phyloP scores from a whole-genome alignment of 2,329 filamentous ascomycete genomes.

The Ophiostoma quercus region DNA sequence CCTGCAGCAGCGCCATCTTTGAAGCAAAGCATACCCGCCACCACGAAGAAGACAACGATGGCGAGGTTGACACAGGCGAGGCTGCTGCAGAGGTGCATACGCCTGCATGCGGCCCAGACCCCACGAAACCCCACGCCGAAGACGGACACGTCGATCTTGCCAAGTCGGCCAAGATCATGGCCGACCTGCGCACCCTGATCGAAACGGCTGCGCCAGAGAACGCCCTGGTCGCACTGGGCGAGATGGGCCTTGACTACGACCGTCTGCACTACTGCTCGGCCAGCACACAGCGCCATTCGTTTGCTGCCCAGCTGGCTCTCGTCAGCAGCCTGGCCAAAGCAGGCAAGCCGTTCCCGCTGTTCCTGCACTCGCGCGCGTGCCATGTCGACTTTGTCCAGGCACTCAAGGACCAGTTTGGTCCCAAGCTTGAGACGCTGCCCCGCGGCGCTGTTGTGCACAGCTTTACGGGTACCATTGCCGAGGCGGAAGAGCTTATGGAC shows the following conservation, averaged over 20 bases:
- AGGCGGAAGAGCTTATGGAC: conserved; percentile 70
- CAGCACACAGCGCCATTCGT: conserved; percentile 76
- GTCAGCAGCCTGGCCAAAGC: conserved; percentile 59
- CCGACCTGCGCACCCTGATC: conserved; percentile 60
- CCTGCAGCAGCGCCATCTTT: conserved; percentile 79
- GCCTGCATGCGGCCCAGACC: conserved; percentile 50
- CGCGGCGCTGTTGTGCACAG: conserved; percentile 80
- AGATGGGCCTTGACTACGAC: conserved; percentile 96
- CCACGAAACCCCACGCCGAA: conserved; percentile 43
- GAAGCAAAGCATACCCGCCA: conserved; percentile 47
- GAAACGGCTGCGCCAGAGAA: conserved; percentile 47
- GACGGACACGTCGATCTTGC: conserved; percentile 40
- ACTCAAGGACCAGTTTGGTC: conserved; percentile 54
- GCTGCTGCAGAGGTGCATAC: conserved; percentile 39
- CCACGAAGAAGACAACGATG: conserved; percentile 42
- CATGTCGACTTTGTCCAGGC: conserved; percentile 76
- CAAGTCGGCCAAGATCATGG: conserved; percentile 48
- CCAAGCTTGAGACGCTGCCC: conserved; percentile 59
- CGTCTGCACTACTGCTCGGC: conserved; percentile 76
- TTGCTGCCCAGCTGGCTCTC: conserved; percentile 74
- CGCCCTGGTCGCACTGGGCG: conserved; percentile 74
- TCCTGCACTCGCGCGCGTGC: conserved; percentile 86
- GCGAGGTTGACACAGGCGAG: conserved; percentile 33
- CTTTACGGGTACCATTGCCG: conserved; percentile 82
- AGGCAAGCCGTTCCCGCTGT: conserved; percentile 65